Conservation (phyloP, 129 eudicot genomes). For the Artemisia tridentata region DNA sequence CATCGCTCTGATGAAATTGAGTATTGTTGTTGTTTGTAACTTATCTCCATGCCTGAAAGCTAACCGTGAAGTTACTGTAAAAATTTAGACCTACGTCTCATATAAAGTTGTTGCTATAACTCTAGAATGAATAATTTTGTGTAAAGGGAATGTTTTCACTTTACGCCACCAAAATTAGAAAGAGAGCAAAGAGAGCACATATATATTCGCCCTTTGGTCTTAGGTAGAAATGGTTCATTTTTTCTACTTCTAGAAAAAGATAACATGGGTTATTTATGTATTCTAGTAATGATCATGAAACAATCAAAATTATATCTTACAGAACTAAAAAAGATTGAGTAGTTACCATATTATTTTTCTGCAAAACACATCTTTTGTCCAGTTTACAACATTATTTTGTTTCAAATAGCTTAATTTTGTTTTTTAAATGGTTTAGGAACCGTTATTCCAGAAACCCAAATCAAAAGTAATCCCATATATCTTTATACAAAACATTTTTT, state of each 20-base stretch:
- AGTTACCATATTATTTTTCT: neutral
- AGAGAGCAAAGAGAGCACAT: conserved; percentile 6
- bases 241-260: neutral
- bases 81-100: too few relatives aligned
- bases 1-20: too few relatives aligned
- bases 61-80: too few relatives aligned
- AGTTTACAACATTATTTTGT: neutral
- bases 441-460: too few relatives aligned
- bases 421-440: too few relatives aligned
- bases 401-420: neutral
- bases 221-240: neutral
- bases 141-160: conserved; percentile 14
- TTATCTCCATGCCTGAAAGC: too few relatives aligned
- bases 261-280: neutral
- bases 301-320: neutral
- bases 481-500: neutral
- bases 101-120: neutral
- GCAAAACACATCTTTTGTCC: neutral
- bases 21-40: too few relatives aligned
- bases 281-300: neutral
- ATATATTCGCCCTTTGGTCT: neutral
- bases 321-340: too few relatives aligned
- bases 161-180: conserved; percentile 18
- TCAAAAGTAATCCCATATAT: neutral
- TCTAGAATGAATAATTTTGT: neutral